phyloP scores from a whole-genome alignment of 305 asterid genomes.

The Solanum hybrid region DNA sequence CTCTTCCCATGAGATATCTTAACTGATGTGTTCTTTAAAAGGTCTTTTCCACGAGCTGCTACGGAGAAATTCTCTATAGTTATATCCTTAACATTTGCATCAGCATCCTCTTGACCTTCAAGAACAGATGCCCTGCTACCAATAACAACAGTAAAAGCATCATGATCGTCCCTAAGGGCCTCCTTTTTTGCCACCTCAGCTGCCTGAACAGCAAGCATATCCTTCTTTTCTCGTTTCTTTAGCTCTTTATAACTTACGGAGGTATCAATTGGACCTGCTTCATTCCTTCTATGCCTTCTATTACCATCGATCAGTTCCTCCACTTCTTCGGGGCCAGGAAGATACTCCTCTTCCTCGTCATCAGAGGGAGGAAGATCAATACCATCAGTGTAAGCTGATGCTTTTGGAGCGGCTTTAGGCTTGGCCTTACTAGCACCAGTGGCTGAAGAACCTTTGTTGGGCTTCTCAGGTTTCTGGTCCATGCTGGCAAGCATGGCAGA shows the following conservation, averaged over 20 bases:
- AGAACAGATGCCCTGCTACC: conserved; percentile 74
- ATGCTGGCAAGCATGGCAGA: background rate
- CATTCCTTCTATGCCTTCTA: background rate
- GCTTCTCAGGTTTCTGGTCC: background rate
- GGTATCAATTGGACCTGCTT: background rate
- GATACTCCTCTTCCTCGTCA: background rate
- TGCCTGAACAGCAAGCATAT: background rate
- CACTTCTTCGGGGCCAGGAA: background rate
- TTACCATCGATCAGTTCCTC: background rate
- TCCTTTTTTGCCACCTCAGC: background rate
- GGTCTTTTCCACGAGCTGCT: conserved; percentile 86
- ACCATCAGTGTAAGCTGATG: background rate
- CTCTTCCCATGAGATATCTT: conserved; percentile 87
- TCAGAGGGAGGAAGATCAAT: background rate
- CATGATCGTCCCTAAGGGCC: conserved; percentile 56
- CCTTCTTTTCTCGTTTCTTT: background rate
- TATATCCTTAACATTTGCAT: conserved; percentile 79
- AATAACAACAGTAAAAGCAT: conserved; percentile 83
- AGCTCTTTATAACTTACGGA: background rate
- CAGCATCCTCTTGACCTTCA: conserved; percentile 82
- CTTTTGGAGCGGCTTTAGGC: background rate
- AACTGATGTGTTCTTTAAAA: conserved; percentile 57
- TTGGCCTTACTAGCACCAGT: background rate
- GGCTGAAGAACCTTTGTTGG: background rate
- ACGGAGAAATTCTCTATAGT: conserved; percentile 73